These are phyloP conservation scores for Ustilago hordei DNA, from an alignment of 1,284 basidiomycete genomes.

Conservation along the genomic window DNA sequence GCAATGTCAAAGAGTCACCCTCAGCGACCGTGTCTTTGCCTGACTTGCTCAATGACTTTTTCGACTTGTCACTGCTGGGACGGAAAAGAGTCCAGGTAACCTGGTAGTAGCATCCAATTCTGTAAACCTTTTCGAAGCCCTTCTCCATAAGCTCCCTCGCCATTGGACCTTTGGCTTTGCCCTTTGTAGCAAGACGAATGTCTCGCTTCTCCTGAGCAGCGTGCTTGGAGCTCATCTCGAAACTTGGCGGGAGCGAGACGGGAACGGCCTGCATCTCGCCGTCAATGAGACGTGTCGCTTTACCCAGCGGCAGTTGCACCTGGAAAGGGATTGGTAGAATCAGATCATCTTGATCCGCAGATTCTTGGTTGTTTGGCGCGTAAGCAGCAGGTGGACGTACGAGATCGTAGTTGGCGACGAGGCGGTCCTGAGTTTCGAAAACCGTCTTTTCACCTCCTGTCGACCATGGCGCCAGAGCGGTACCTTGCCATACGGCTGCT, in stretches of 20 bases:
- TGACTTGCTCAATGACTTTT: conserved; percentile 41
- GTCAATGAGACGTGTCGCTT: conserved; percentile 57
- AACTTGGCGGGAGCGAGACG: conserved; percentile 61
- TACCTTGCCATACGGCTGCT: conserved; percentile 63
- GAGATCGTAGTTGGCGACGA: conserved; percentile 46
- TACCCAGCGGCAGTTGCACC: conserved; percentile 58
- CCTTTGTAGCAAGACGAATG: conserved; percentile 49
- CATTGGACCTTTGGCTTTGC: conserved; percentile 41
- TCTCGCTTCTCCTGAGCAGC: conserved; percentile 52
- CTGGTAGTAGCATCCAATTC: conserved; percentile 64
- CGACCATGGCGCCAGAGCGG: conserved; percentile 54
- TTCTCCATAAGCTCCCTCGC: conserved; percentile 56
- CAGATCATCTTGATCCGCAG: conserved; percentile 52
- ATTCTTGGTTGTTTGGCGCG: conserved; percentile 45
- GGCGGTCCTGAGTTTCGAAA: conserved; percentile 54
- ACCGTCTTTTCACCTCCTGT: conserved; percentile 51
- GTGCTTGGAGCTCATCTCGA: conserved; percentile 60
- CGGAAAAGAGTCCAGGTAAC: conserved; percentile 55
- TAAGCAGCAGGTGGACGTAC: conserved; percentile 42
- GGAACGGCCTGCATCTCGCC: conserved; percentile 58
- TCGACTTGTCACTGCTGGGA: conserved; percentile 26
- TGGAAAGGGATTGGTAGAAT: conserved; percentile 58
- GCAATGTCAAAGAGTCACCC: conserved; percentile 52
- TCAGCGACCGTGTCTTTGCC: conserved; percentile 32
- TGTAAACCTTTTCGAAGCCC: conserved; percentile 57